Conservation (phyloP, 129 eudicot species). For the Oenanthe sinensis region DNA sequence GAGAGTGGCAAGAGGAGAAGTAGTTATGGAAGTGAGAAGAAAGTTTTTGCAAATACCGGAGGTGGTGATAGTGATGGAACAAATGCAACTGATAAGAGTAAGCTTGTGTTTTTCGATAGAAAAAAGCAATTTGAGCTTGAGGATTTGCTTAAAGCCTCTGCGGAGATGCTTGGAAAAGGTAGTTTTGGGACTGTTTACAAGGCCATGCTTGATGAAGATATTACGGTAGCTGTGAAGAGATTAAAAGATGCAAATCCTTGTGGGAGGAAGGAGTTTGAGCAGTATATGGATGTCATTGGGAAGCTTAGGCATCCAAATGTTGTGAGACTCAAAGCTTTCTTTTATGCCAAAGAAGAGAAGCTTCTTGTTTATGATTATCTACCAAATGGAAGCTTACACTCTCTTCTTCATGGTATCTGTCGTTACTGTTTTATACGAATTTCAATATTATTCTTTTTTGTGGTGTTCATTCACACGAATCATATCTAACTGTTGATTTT, state of each 20-base stretch:
- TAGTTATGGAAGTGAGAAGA: slow-evolving; percentile 63
- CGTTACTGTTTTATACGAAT: background rate
- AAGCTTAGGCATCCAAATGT: slow-evolving; percentile 72
- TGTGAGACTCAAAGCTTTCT: slow-evolving; percentile 78
- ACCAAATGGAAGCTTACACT: slow-evolving; percentile 91
- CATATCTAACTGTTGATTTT: background rate
- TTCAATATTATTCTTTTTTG: background rate
- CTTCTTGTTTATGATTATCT: slow-evolving; percentile 86
- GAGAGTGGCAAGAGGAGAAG: slow-evolving; percentile 54
- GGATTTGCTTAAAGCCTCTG: slow-evolving; percentile 82
- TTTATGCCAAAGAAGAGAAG: slow-evolving; percentile 90
- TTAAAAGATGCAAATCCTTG: slow-evolving; percentile 94
- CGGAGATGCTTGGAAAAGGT: slow-evolving; percentile 98
- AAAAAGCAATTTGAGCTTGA: slow-evolving; percentile 81
- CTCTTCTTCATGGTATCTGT: slow-evolving; percentile 73
- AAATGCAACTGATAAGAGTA: slow-evolving; percentile 42
- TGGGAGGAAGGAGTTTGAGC: slow-evolving; percentile 91
- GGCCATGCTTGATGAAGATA: slow-evolving; percentile 83
- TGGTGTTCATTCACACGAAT: background rate
- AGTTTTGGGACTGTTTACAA: slow-evolving; percentile 89
- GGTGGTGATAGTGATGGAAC: slow-evolving; percentile 71
- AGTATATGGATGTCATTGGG: slow-evolving; percentile 98
- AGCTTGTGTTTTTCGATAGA: slow-evolving; percentile 74
- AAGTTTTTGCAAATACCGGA: slow-evolving; percentile 51
- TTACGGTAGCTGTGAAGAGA: slow-evolving; percentile 92